phyloP scores from a whole-genome alignment of 139 green algal species.

The Eudorina sp. region DNA sequence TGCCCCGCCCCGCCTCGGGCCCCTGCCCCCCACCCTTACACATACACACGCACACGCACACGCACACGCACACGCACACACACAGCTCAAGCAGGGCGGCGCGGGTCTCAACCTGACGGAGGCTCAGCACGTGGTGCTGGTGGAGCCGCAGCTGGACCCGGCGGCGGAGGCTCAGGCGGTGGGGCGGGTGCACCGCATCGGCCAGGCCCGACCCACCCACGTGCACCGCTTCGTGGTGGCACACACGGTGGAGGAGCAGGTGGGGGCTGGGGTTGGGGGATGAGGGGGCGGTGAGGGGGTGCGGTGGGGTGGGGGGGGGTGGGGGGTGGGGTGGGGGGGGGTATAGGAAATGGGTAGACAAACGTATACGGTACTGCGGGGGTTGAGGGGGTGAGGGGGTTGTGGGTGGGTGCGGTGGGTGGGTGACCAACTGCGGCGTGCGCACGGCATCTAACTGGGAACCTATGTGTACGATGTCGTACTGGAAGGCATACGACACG shows the following conservation, averaged over 20 bases:
- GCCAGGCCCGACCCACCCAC: conserved; percentile 74
- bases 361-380: neutral
- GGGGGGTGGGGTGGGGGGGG: neutral
- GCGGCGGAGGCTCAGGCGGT: conserved; percentile 86
- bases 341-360: neutral
- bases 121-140: conserved; percentile 89
- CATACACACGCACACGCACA: no score
- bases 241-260: conserved; percentile 83
- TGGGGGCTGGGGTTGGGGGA: neutral
- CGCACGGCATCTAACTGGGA: no score
- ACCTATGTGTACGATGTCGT: no score
- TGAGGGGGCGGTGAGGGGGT: no score
- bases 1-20: no score
- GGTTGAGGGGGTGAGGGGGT: neutral
- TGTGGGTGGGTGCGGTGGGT: neutral
- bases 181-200: conserved; percentile 83
- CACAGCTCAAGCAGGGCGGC: conserved; percentile 35
- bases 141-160: conserved; percentile 82
- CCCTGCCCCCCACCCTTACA: no score
- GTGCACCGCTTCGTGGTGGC: conserved; percentile 72
- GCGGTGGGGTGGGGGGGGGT: no score
- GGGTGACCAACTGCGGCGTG: no score
- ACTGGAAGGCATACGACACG: no score
- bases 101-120: conserved; percentile 86
- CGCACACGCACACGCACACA: no score